Evolutionary conservation across 1,284 basidiomycete species (phyloP).

Genomic region (Ceratobasidium sp.): DNA sequence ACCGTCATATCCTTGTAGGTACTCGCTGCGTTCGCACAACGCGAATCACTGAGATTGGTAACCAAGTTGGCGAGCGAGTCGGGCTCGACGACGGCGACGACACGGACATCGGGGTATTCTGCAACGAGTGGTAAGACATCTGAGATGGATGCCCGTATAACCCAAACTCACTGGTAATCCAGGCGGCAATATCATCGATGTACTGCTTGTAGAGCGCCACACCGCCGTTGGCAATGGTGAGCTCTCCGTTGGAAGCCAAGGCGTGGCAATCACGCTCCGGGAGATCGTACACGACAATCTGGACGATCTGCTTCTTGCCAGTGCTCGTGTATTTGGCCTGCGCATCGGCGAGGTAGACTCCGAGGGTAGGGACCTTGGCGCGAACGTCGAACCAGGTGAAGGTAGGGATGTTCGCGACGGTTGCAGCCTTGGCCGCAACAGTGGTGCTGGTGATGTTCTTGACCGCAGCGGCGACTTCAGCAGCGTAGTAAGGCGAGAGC

Average conservation of each 20-base stretch:
- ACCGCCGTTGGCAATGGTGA: slow-evolving; percentile 35
- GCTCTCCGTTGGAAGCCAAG: slow-evolving; percentile 36
- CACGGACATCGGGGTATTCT: slow-evolving; percentile 72
- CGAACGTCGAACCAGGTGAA: slow-evolving; percentile 48
- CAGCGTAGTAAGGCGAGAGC: slow-evolving; percentile 47
- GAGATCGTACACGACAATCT: slow-evolving; percentile 73
- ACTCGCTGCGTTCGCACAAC: slow-evolving; percentile 63
- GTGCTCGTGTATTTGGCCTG: slow-evolving; percentile 53
- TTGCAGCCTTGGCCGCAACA: slow-evolving; percentile 46
- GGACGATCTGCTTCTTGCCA: slow-evolving; percentile 65
- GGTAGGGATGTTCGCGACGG: slow-evolving; percentile 48
- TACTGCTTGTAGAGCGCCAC: slow-evolving; percentile 67
- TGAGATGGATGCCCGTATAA: background rate
- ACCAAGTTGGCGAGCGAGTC: slow-evolving; percentile 73
- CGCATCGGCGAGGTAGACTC: slow-evolving; percentile 67
- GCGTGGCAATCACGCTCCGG: slow-evolving; percentile 62
- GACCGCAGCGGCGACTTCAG: slow-evolving; percentile 45
- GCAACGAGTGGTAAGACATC: background rate
- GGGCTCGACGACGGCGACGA: slow-evolving; percentile 74
- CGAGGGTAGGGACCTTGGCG: slow-evolving; percentile 45
- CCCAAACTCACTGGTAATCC: slow-evolving; percentile 64
- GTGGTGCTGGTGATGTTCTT: slow-evolving; percentile 24
- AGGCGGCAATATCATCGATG: slow-evolving; percentile 71
- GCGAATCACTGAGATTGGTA: slow-evolving; percentile 69
- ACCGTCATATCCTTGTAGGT: slow-evolving; percentile 68